Evolutionary conservation across 106 monocot species (phyloP).

Genomic region (Alisma plantagoaquatica): DNA sequence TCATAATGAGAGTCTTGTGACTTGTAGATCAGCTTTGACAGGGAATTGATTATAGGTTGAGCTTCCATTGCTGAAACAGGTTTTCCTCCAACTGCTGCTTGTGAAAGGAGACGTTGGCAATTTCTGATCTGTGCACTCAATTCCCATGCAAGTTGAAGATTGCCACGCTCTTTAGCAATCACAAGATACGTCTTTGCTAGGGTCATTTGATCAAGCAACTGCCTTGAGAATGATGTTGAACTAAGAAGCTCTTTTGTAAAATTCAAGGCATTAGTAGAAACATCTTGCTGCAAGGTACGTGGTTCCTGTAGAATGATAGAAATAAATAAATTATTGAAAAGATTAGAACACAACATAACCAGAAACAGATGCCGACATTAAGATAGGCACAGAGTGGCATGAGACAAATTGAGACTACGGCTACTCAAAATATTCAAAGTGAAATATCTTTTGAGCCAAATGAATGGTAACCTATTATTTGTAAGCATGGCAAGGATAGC

Average conservation of each 20-base stretch:
- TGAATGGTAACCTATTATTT: no score
- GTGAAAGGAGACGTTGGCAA: slow-evolving; percentile 33
- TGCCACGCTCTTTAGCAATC: slow-evolving; percentile 41
- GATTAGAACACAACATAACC: no score
- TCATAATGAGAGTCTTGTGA: slow-evolving; percentile 44
- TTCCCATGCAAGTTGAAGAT: no score
- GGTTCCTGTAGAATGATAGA: no score
- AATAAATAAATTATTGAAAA: no score
- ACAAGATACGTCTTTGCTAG: slow-evolving; percentile 49
- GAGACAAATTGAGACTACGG: no score
- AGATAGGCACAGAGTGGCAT: no score
- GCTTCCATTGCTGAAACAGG: slow-evolving; percentile 27
- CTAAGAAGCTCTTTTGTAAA: slow-evolving; percentile 30
- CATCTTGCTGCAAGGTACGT: slow-evolving; percentile 7
- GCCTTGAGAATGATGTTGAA: slow-evolving; percentile 30
- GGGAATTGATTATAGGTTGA: slow-evolving; percentile 12
- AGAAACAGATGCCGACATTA: no score
- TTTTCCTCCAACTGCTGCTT: slow-evolving; percentile 29
- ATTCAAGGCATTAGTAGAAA: slow-evolving; percentile 17
- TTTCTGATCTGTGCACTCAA: slow-evolving; percentile 33
- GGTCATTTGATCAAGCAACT: slow-evolving; percentile 41
- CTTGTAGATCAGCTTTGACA: slow-evolving; percentile 31
- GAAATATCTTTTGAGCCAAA: no score
- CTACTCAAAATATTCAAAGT: no score
- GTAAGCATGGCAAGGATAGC: no score